Base-by-base conservation (phyloP, 305 asterid genomes). In the Andrographis paniculata region DNA sequence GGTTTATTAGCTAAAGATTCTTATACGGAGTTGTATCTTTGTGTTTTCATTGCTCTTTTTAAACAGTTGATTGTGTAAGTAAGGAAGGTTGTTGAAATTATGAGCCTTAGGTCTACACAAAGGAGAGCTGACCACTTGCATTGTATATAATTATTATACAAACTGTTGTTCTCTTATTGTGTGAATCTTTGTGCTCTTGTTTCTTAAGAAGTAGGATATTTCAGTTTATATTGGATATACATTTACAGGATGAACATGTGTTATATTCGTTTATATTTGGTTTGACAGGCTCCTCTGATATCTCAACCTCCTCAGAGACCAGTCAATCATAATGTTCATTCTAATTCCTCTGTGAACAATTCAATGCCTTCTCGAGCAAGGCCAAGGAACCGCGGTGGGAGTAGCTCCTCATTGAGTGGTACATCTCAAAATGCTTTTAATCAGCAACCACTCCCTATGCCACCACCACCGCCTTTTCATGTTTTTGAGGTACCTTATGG, bases 391-490 rank as follows among this genome's bases (percentile, higher is more conserved):
- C 87, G 85, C 0, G 67, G 76, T 43, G 68, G 64, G 18, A 65
- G 69, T n/a, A 6, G 56, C 33, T 37, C 70, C 39, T 60, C 75
- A 1, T 76, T 63, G 6, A 57, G 67, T 49, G 87, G 82, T 39
- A 64, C 74, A 38, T 65, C 75, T 39, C 81, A 80, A 44, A 62
- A 65, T 56, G 66, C 66, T 56, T 72, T 67, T 59, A 81, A 56
- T 58, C 72, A 70, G 54, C 86, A 78, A 0, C 51, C 82, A 5
- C 68, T 77, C 7, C 89, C 85, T 0, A 54, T 74, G 61, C 14
- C n/a, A 33, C 38, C 38, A 24, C 94, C 93, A 0, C 94, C 91
- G 0, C 80, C 83, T 0, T 80, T 69, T 68, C 87, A 87, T 22
- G 71, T 68, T 24, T 39, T 71, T 35, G 82, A 71, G 22, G 54